Evolutionary conservation across 2,329 filamentous ascomycete genomes (phyloP).

Genomic region (Fusarium avenaceum): DNA sequence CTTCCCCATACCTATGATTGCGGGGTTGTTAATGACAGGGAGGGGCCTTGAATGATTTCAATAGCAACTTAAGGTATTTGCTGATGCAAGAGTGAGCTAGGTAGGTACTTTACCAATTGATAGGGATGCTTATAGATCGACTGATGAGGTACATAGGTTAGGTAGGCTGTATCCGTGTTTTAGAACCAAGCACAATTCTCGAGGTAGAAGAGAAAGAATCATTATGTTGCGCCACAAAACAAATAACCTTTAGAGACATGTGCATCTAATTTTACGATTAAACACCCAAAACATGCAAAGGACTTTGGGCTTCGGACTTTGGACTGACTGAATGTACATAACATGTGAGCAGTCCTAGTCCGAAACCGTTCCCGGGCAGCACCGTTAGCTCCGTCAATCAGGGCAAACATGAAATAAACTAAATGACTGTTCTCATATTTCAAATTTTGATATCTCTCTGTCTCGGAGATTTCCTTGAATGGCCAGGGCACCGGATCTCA

Average conservation of each 20-base stretch:
- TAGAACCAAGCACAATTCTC: neutral
- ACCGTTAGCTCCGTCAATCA: conserved; percentile 11
- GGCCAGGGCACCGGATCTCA: conserved; percentile 13
- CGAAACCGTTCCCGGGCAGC: conserved; percentile 2
- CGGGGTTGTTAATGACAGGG: too few relatives aligned
- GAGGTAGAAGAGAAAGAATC: neutral
- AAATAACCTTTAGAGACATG: conserved; percentile 17
- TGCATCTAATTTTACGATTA: conserved; percentile 17
- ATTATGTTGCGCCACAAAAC: neutral
- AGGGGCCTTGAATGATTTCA: too few relatives aligned
- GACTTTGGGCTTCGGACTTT: too few relatives aligned
- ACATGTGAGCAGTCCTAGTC: conserved; percentile 1
- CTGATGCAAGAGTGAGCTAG: too few relatives aligned
- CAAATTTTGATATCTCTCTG: conserved; percentile 17
- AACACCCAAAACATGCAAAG: neutral
- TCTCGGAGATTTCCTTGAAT: conserved; percentile 30
- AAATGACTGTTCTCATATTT: neutral
- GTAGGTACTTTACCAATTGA: too few relatives aligned
- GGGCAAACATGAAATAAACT: neutral
- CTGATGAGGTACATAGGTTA: too few relatives aligned
- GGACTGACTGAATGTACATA: neutral
- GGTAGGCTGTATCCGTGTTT: neutral
- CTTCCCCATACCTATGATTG: neutral
- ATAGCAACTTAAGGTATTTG: too few relatives aligned
- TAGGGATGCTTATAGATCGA: too few relatives aligned